phyloP scores from a whole-genome alignment of 2,329 filamentous ascomycete genomes.

The Chaetothyriales sp. region DNA sequence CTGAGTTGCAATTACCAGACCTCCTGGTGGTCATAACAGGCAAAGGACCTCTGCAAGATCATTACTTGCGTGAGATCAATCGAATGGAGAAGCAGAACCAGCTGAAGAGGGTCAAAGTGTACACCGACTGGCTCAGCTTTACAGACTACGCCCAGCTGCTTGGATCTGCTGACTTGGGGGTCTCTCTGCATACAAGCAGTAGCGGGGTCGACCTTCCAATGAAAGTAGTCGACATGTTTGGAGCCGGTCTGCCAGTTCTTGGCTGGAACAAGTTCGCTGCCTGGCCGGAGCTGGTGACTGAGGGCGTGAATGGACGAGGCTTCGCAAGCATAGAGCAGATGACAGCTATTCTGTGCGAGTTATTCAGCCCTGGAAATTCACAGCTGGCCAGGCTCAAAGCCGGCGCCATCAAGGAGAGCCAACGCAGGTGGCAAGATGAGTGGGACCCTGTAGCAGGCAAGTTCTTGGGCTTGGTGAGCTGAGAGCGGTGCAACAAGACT shows the following conservation, averaged over 20 bases:
- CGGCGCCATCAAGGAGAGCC: conserved; percentile 61
- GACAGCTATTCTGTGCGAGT: conserved; percentile 42
- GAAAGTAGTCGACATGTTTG: conserved; percentile 99
- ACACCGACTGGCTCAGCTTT: conserved; percentile 72
- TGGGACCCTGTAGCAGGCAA: conserved; percentile 73
- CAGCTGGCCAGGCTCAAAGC: conserved; percentile 47
- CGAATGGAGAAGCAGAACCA: conserved; percentile 46
- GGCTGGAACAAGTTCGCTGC: conserved; percentile 78
- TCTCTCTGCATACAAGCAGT: conserved; percentile 83
- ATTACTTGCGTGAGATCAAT: conserved; percentile 43
- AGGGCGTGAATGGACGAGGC: conserved; percentile 71
- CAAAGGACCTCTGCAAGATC: conserved; percentile 68
- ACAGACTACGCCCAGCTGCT: conserved; percentile 74
- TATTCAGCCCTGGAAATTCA: conserved; percentile 43
- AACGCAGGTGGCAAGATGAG: conserved; percentile 73
- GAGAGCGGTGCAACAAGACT: neutral
- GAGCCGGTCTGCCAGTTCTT: conserved; percentile 75
- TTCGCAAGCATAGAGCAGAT: conserved; percentile 61
- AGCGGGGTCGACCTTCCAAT: conserved; percentile 93
- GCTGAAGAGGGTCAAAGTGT: conserved; percentile 55
- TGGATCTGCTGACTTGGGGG: conserved; percentile 70
- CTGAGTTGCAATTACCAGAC: conserved; percentile 38
- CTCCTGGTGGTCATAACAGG: conserved; percentile 88
- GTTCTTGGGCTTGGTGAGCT: conserved; percentile 41
- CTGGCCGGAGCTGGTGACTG: conserved; percentile 77